Base-by-base conservation (phyloP, 2,329 filamentous ascomycete species). In the Dactylellina parvicollis region DNA sequence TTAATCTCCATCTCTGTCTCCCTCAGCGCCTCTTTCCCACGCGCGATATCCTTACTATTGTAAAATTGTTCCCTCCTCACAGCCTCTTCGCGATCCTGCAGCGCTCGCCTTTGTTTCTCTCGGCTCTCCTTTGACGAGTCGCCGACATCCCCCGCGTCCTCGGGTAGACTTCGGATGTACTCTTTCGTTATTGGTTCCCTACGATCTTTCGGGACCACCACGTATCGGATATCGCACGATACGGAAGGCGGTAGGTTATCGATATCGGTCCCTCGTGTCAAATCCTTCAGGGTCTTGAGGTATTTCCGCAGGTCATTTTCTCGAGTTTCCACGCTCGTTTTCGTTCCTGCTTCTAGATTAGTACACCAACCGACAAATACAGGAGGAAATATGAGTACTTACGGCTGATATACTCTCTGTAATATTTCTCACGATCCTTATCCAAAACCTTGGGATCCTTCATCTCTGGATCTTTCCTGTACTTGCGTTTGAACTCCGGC, bases 401-500 rank as follows among this genome's bases (percentile, higher is more conserved):
- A 78, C 77, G 72, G 30, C 71, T 52, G 52, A 78, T 82, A 78
- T 92, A 87, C 67, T 95, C 91, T 64, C 91, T 86, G 79, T 94
- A 96, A 57, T 87, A 83, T 81, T 90, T 92, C 79, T 96, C 92
- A 32, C 90, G 86, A 57, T 94, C 91, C 80, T 90, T 92, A 78
- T 94, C 92, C 32, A 84, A 82, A 22, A 93, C 83, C 55, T 84
- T 86, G 28, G 86, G 83, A 70, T 94, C 90, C 73, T 89, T 90
- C 90, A 99, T 92, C 57, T 89, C 86, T 0, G 86, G 81, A 75
- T 96, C 92, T 76, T 90, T 93, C 76, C 90, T 90, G 81, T 88
- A 95, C 79, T 97, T 99, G 32, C 95, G 86, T 78, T 91, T 92
- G 82, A 99, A 99, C 80, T 99, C 95, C 0, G 92, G 90, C 95